Evolutionary conservation across 345 rosid genomes (phyloP).

Genomic region (Melaleuca alternifolia): DNA sequence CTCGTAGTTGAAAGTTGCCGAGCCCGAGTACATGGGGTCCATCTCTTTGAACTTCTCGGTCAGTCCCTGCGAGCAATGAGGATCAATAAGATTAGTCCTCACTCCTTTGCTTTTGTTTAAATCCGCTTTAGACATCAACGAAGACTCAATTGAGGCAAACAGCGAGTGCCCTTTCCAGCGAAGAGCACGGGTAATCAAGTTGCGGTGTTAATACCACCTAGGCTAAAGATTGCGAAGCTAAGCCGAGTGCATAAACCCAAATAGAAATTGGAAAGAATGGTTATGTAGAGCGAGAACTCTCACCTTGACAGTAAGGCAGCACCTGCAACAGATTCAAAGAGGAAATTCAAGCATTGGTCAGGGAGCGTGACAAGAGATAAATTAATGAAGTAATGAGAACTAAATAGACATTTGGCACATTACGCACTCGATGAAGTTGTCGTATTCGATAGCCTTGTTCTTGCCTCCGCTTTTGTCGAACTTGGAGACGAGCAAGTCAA

Average conservation of each 20-base stretch:
- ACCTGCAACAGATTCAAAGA: conserved; percentile 34
- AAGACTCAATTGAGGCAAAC: background rate
- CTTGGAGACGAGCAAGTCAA: conserved; percentile 76
- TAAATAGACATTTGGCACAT: background rate
- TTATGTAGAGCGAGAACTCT: background rate
- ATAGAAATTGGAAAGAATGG: background rate
- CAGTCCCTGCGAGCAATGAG: conserved; percentile 43
- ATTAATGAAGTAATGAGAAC: background rate
- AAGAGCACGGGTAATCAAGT: background rate
- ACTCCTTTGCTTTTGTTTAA: background rate
- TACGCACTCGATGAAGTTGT: conserved; percentile 88
- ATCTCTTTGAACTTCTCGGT: conserved; percentile 90
- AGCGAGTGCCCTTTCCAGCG: background rate
- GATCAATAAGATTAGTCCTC: background rate
- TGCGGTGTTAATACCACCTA: background rate
- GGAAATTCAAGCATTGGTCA: background rate
- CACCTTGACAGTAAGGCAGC: conserved; percentile 96
- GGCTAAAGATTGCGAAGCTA: background rate
- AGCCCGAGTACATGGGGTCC: conserved; percentile 56
- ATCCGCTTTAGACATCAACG: background rate
- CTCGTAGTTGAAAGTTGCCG: conserved; percentile 74
- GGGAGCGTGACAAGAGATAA: background rate
- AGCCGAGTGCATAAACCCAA: background rate
- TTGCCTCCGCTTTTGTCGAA: conserved; percentile 76
- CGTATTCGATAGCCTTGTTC: conserved; percentile 73